Conservation (phyloP, 202 grass and related monocot species). For the Carex arenaria region DNA sequence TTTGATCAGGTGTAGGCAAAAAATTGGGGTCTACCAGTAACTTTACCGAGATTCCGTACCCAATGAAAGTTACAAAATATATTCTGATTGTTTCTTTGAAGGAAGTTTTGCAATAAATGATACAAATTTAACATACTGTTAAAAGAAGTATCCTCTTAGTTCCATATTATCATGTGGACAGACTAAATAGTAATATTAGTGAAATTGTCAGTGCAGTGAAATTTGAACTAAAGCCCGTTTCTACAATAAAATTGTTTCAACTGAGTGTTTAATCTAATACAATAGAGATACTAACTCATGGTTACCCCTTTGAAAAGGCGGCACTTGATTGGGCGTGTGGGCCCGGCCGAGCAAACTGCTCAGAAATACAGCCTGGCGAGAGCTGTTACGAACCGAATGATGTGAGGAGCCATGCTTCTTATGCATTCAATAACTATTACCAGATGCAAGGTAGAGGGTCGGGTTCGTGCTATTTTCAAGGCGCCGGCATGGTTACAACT, state of each 20-base stretch:
- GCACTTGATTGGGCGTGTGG: conserved; percentile 96
- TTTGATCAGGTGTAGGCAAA: too few relatives aligned
- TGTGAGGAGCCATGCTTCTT: conserved; percentile 78
- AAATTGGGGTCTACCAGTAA: too few relatives aligned
- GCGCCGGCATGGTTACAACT: conserved; percentile 84
- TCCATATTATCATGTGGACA: background rate
- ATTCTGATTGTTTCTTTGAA: background rate
- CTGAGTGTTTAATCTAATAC: background rate
- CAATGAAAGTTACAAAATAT: background rate
- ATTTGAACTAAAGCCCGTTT: background rate
- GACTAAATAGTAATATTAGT: background rate
- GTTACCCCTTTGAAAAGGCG: conserved; percentile 23
- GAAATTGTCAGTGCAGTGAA: background rate
- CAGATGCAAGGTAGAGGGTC: conserved; percentile 61
- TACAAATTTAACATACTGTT: too few relatives aligned
- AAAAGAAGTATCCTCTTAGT: background rate
- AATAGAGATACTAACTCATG: background rate
- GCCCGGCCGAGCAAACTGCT: conserved; percentile 71
- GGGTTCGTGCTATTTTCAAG: conserved; percentile 92
- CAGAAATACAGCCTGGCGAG: conserved; percentile 76
- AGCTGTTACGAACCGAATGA: conserved; percentile 77
- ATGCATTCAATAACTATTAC: conserved; percentile 87
- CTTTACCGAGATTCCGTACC: background rate
- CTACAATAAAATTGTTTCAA: background rate
- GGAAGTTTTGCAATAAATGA: too few relatives aligned